Evolutionary conservation across 2,329 filamentous ascomycete species (phyloP), one percentile per base, ranked within the genome.

Genomic region (Penicillium hesseltinei): DNA sequence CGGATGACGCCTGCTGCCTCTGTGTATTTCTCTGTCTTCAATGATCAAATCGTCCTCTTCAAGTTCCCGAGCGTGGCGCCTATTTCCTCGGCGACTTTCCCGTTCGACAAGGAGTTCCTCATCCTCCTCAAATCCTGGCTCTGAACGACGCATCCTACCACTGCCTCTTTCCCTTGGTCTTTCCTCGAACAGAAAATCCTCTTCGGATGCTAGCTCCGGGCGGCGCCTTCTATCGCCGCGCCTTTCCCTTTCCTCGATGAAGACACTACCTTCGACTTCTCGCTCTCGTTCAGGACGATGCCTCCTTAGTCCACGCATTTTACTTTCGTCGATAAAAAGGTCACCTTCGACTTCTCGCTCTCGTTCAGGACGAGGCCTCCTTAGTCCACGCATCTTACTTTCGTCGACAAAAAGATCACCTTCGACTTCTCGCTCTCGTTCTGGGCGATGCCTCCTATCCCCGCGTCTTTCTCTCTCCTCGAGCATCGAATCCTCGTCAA

Each of bases 361-460:
- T 15, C 35, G 25, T 11, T 48, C 51, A 3, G 49, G 42, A 17
- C 35, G 46, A 23, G 10, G 50, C 9, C 29, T 55, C 15, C 56
- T 31, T 33, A 33, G 31, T 6, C 31, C 19, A 19, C 63, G 52
- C 50, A 21, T 49, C 15, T 43, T 45, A 2, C 21, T 33, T n/a
- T 49, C 45, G 64, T 61, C 56, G 51, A 77, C 70, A 36, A 75
- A 67, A 36, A 77, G 68, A 52, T 72, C 71, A 52, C 73, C 69
- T 31, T 65, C 65, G 21, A 44, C 43, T 42, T 45, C 40, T 40
- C 58, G 19, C 51, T 54, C 51, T 10, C 35, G 25, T 11, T 40
- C 43, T 1, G 49, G 42, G 13, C 40, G 51, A 23, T 25, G 50
- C 13, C 35, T 55, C 15, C 56, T 31, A 8, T 23, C 39, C n/a